Evolutionary conservation across 768 basidiomycete species (phyloP), one percentile per base, ranked within the genome.

Genomic region (Cyclocybe cylindracea): DNA sequence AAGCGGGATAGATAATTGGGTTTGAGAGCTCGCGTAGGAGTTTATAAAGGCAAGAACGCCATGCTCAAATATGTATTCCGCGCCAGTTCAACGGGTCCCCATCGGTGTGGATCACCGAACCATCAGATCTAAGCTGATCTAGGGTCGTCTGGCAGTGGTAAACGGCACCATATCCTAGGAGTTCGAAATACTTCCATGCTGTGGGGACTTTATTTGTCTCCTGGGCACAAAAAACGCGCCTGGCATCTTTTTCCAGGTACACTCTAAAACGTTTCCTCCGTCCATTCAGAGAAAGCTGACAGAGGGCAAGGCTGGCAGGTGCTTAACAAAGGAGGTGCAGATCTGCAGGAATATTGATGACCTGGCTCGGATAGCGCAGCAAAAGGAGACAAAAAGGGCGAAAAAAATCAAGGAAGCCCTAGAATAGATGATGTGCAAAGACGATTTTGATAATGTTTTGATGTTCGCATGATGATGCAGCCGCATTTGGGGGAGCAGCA

Each of bases 121-220:
- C 75, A 80, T 79, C 78, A 84, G 80, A 84, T 84, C 82, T 84
- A 82, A 84, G 24, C 24, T 24, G 24, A 24, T 24, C 24, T 24
- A 24, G 83, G 83, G 83, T 84, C 83, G 76, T 68, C 56, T 59
- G 49, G 53, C 62, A 75, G 76, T 80, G 80, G 74, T 71, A 73
- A 24, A 71, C 66, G 57, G 62, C 64, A 62, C 68, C 68, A 73
- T 67, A 70, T 70, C 71, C 73, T 74, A 74, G 73, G 73, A 74
- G 68, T 69, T 70, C 50, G 51, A 56, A 66, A 60, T 61, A 52
- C 61, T 63, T 64, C 63, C 68, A 69, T 68, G 69, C 16, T 70
- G 73, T 71, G 69, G 72, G 68, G 70, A 62, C 70, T 73, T 74
- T 71, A 70, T 76, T 74, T 69, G 65, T 68, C 61, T 67, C 57